phyloP scores from a whole-genome alignment of 495 filamentous ascomycete genomes.

The Corynascus novoguineensis region DNA sequence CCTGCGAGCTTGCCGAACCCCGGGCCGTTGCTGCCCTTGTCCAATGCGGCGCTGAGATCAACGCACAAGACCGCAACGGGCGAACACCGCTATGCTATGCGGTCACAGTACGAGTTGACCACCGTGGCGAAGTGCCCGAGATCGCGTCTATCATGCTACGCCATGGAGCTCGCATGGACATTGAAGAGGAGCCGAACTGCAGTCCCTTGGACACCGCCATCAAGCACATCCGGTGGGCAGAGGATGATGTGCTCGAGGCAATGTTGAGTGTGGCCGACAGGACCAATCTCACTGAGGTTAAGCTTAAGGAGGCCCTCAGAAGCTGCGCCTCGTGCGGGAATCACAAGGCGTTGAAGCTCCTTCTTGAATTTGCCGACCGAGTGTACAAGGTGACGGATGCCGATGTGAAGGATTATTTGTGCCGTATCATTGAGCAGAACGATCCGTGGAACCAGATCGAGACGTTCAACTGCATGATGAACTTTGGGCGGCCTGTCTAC shows the following conservation, averaged over 20 bases:
- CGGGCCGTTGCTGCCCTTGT: conserved; percentile 19
- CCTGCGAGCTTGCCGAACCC: conserved; percentile 26
- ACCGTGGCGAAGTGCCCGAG: conserved; percentile 22
- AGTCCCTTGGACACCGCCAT: conserved; percentile 23
- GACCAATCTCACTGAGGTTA: conserved; percentile 15
- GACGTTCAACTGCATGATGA: conserved; percentile 22
- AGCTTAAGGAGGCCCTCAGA: conserved; percentile 18
- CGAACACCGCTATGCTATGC: conserved; percentile 23
- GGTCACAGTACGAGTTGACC: conserved; percentile 17
- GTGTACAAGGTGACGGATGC: conserved; percentile 15
- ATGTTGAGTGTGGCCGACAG: conserved; percentile 18
- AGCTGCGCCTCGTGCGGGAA: conserved; percentile 22
- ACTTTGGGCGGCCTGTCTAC: conserved; percentile 17
- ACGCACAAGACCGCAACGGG: conserved; percentile 21
- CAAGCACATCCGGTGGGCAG: conserved; percentile 22
- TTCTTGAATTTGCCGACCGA: conserved; percentile 16
- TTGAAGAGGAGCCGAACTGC: conserved; percentile 22
- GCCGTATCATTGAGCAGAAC: conserved; percentile 20
- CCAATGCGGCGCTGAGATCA: conserved; percentile 19
- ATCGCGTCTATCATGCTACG: conserved; percentile 18
- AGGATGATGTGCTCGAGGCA: conserved; percentile 18
- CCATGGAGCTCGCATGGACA: conserved; percentile 19
- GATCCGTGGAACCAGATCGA: conserved; percentile 26
- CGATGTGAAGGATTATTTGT: conserved; percentile 20
- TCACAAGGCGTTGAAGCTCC: conserved; percentile 20